Percentiles rank a stretch among this genome's conserved stretches.
phyloP scores from a whole-genome alignment of 257 asterid genomes.

The Anisodus acutangulus region DNA sequence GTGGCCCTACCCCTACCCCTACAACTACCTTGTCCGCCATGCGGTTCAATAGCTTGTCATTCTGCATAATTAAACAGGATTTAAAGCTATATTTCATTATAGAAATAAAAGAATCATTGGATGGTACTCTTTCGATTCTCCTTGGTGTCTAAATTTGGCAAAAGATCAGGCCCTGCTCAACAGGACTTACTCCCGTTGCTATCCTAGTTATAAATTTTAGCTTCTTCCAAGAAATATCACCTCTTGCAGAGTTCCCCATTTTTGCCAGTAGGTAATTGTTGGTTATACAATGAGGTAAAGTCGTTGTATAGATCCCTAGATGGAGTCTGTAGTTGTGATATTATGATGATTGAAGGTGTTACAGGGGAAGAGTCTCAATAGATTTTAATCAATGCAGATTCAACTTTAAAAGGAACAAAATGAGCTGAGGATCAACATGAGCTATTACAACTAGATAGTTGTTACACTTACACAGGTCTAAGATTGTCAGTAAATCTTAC shows the following conservation, averaged over 20 bases:
- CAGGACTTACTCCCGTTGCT: neutral
- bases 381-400: neutral
- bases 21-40: neutral
- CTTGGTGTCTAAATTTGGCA: neutral
- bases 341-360: neutral
- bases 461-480: neutral
- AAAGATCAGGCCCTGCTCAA: neutral
- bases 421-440: neutral
- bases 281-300: neutral
- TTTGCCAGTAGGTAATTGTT: neutral
- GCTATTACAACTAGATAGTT: neutral
- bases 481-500: neutral
- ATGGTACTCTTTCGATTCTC: neutral
- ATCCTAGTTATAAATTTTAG: neutral
- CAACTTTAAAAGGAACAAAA: neutral
- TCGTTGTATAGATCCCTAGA: neutral
- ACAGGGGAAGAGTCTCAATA: neutral
- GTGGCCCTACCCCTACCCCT: neutral
- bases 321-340: neutral
- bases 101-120: slow-evolving; percentile 10
- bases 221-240: neutral
- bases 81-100: neutral
- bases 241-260: neutral
- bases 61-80: neutral
- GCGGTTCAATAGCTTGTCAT: neutral